A percentile compares a stretch with the other conserved stretches of the same genome.
These are phyloP conservation scores for Trichocomaceae sp. DNA, from an alignment of 2,329 filamentous ascomycete species.

Conservation along the genomic window DNA sequence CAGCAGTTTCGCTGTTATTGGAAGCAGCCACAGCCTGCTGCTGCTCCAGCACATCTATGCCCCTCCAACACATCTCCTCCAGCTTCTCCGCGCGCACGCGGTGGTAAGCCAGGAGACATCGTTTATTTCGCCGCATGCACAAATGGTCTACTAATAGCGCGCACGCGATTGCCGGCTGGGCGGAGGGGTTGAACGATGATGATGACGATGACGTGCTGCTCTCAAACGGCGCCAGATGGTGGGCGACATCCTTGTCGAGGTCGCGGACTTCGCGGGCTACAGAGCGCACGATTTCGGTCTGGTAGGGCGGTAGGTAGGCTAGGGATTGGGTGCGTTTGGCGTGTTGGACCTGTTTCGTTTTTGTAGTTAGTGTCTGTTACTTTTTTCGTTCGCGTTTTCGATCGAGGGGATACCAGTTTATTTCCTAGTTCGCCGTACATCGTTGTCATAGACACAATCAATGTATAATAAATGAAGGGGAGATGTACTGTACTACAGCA, in stretches of 20 bases:
- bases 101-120: constrained; percentile 91
- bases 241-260: constrained; percentile 75
- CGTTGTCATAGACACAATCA: not conserved
- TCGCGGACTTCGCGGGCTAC: constrained; percentile 90
- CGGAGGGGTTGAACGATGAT: constrained; percentile 64
- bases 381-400: not conserved
- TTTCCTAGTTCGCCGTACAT: constrained; percentile 89
- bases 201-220: constrained; percentile 43
- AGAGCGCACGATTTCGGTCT: constrained; percentile 80
- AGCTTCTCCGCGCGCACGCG: constrained; percentile 83
- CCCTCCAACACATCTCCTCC: constrained; percentile 89
- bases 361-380: not conserved
- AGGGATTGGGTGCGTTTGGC: constrained; percentile 91
- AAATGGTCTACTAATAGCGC: constrained; percentile 88
- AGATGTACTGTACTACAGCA: no score
- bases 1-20: no score
- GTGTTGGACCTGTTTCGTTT: constrained; percentile 66
- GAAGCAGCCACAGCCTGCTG: constrained; percentile 19
- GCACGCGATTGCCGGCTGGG: constrained; percentile 77
- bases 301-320: constrained; percentile 79
- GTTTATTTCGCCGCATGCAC: constrained; percentile 92
- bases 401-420: constrained; percentile 58
- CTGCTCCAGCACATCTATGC: constrained; percentile 70
- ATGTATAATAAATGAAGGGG: not conserved
- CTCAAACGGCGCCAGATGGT: constrained; percentile 73